Evolutionary conservation across 805 yeast species (phyloP), one percentile per base, ranked within the genome.

Genomic region (Yarrowia sp.): DNA sequence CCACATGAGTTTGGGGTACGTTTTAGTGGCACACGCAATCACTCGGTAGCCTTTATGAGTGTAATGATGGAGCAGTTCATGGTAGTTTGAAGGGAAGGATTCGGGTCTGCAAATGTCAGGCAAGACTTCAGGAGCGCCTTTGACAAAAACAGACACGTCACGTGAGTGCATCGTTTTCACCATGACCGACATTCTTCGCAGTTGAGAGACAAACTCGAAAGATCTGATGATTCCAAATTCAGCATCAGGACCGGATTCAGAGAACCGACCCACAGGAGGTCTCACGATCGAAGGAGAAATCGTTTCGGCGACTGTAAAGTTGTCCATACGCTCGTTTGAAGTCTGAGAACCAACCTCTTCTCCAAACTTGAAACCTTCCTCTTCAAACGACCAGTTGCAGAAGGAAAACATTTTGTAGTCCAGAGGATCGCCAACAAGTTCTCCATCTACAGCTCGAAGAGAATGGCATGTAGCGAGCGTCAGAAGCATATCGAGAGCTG

Each of bases 101-200:
- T 82, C 84, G 1, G 87, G 84, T 14, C 79, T 77, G 76, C 99
- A 95, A 35, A 95, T 84, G 15, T 85, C 87, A 35, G 83, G 79
- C 81, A 95, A 89, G 10, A 92, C 90, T 73, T 95, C 99, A 0
- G 99, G 99, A 0, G 99, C 99, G 57, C 99, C 99, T 73, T 95
- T 95, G 11, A 95, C 91, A 73, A 84, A 87, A 0, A 86, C 84
- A 67, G 78, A 76, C 67, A 80, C 79, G 17, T 76, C 73, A 18
- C 77, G 74, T 18, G 68, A 64, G 9, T 66, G 61, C 18, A 68
- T 78, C 79, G 35, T 74, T 70, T 43, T 75, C 14, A 86, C 86
- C 61, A 93, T 74, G 0, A 92, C 97, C 61, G 95, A 86, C 97
- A 93, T 93, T 71, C 99, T 81, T 74, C 99, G 85, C 67, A 95